Percentiles rank a stretch among this genome's conserved stretches.
These are phyloP conservation scores for Trametes polyzona DNA, from an alignment of 1,284 basidiomycete species.

Conservation along the genomic window DNA sequence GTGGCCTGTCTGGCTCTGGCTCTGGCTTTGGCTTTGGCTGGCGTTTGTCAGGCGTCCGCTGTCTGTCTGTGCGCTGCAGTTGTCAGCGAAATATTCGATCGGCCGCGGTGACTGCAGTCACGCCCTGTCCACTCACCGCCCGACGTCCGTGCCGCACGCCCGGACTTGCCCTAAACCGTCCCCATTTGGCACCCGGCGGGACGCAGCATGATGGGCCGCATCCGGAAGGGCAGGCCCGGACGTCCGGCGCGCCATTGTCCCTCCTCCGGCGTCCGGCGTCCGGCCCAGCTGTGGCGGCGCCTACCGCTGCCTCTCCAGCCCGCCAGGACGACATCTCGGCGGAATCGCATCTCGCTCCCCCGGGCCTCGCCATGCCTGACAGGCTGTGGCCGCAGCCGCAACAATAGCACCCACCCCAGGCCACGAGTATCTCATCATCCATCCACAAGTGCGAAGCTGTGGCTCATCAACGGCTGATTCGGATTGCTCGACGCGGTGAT, in stretches of 20 bases:
- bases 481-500: constrained; percentile 25
- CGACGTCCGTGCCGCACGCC: constrained; percentile 25
- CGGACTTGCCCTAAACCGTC: constrained; percentile 29
- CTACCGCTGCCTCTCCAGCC: background rate
- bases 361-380: constrained; percentile 7
- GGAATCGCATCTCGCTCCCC: constrained; percentile 23
- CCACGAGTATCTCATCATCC: constrained; percentile 21
- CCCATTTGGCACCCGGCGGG: constrained; percentile 19
- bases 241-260: constrained; percentile 14
- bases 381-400: constrained; percentile 14
- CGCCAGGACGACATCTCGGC: constrained; percentile 16
- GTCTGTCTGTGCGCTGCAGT: constrained; percentile 11
- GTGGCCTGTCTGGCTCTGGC: constrained; percentile 3
- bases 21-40: constrained; percentile 9
- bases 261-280: constrained; percentile 8
- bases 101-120: constrained; percentile 25
- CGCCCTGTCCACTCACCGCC: constrained; percentile 1
- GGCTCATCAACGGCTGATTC: constrained; percentile 29
- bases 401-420: constrained; percentile 12
- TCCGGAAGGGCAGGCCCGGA: constrained; percentile 18
- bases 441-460: constrained; percentile 21
- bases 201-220: constrained; percentile 15
- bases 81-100: constrained; percentile 28
- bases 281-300: constrained; percentile 7
- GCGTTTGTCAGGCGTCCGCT: constrained; percentile 22